Percentiles rank a stretch among this genome's conserved stretches.
These are phyloP conservation scores for Eimeria necatrix DNA, from an alignment of 169 alveolate species.

Conservation along the genomic window DNA sequence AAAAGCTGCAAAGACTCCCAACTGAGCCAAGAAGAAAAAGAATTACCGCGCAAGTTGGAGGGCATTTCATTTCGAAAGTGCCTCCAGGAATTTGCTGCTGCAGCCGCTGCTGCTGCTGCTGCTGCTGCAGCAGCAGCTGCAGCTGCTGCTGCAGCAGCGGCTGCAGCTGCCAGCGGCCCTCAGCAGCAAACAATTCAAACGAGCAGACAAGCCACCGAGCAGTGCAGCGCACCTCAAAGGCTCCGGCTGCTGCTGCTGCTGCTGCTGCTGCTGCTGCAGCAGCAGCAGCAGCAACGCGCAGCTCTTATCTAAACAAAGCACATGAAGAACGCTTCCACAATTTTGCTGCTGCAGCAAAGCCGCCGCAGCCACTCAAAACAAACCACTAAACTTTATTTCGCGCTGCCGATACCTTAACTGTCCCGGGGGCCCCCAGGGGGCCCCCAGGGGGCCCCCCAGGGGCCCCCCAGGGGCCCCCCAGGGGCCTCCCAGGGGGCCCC, in stretches of 20 bases:
- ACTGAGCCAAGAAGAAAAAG: too few relatives aligned
- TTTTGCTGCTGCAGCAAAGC: too few relatives aligned
- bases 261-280: background rate
- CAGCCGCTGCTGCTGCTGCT: slow-evolving; percentile 45
- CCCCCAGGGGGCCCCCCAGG: too few relatives aligned
- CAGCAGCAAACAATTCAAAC: background rate
- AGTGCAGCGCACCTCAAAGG: slow-evolving; percentile 15
- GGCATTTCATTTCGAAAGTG: slow-evolving; percentile 12
- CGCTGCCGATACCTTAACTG: too few relatives aligned
- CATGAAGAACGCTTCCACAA: background rate
- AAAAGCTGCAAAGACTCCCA: too few relatives aligned
- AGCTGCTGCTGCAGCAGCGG: slow-evolving; percentile 7
- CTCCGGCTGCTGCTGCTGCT: slow-evolving; percentile 21
- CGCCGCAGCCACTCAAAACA: too few relatives aligned
- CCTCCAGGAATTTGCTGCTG: slow-evolving; percentile 28
- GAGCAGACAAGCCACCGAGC: background rate
- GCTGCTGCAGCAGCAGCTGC: slow-evolving; percentile 34
- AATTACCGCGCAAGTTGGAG: slow-evolving; percentile 44
- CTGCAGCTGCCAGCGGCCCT: slow-evolving; percentile 29
- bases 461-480: too few relatives aligned
- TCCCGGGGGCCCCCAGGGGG: too few relatives aligned
- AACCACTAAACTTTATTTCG: too few relatives aligned
- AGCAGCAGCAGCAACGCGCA: background rate
- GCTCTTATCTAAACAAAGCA: slow-evolving; percentile 5
- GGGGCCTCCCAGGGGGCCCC: too few relatives aligned